Percentiles rank a stretch among this genome's conserved stretches.
These are phyloP conservation scores for Trichoderma gamsii DNA, from an alignment of 495 filamentous ascomycete species.

Conservation along the genomic window DNA sequence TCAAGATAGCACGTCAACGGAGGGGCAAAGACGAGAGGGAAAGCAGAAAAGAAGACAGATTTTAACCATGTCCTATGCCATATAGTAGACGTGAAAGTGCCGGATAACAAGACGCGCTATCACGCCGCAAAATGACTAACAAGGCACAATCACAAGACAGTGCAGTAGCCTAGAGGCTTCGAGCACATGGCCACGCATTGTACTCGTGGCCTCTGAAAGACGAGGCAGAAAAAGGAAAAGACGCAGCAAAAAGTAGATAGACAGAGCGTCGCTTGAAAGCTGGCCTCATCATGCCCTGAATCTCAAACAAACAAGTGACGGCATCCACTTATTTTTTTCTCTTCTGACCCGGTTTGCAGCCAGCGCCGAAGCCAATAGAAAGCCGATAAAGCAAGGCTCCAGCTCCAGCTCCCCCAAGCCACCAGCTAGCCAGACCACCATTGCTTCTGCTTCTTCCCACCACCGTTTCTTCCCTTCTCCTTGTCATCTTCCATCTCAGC, in stretches of 20 bases:
- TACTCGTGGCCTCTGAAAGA: too few species aligned
- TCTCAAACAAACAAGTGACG: background rate
- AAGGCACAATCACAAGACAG: too few species aligned
- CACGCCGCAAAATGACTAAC: too few species aligned
- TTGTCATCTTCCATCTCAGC: background rate
- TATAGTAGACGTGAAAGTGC: too few species aligned
- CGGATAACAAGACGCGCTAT: too few species aligned
- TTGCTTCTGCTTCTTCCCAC: slow-evolving; percentile 7
- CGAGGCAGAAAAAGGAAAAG: too few species aligned
- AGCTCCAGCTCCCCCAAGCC: background rate
- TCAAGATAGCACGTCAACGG: too few species aligned
- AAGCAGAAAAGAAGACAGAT: too few species aligned
- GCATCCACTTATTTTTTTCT: slow-evolving; percentile 10
- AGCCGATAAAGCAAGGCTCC: slow-evolving; percentile 1
- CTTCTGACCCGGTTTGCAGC: background rate
- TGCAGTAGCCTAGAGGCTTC: too few species aligned
- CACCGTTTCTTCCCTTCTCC: background rate
- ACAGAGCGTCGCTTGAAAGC: background rate
- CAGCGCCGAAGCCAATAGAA: slow-evolving; percentile 1
- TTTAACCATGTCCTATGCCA: too few species aligned
- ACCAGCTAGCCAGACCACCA: background rate
- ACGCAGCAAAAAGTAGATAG: background rate
- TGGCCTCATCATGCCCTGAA: background rate
- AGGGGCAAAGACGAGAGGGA: too few species aligned
- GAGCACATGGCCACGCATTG: too few species aligned